Evolutionary conservation across 2,329 filamentous ascomycete species (phyloP), one percentile per base, ranked within the genome.

Genomic region (Fonsecaea monophora): DNA sequence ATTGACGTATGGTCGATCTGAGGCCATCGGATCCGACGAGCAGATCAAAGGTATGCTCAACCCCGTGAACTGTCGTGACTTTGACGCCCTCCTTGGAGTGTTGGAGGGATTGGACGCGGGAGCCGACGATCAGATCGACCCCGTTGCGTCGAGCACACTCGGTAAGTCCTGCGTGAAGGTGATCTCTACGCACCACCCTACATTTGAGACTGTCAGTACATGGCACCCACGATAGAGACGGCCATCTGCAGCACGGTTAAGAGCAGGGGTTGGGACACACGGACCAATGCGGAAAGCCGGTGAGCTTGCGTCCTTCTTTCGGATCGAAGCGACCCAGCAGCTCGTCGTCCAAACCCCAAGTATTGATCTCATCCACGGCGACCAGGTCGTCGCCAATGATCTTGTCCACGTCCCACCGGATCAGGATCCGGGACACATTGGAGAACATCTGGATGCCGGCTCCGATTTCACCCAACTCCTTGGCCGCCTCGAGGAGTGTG

Each of bases 171-270:
- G 77, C 74, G 64, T 84, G 82, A 4, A 84, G 75, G 72, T 84
- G 80, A 12, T 82, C 81, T 18, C 81, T 75, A 57, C 84, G 81
- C 10, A 84, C 82, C 15, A 84, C 75, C 34, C 75, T 74, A 40
- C 53, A 30, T 59, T 35, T n/a, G 32, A 21, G 32, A 61, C n/a
- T 53, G 34, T 61, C 34, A 61, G 45, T 53, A 18, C 34, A n/a
- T 42, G 15, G 40, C 25, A 13, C 32, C 13, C 8, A 40, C 21
- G 13, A 5, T 12, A 55, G 1, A n/a, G 18, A 35, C 12, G 32
- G 25, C 21, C 8, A 8, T 13, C 50, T 54, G 25, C 50, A 53
- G n/a, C 8, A 21, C 7, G 13, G 48, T 53, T 10, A 34, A 21
- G 1, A 25, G 8, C 25, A 21, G 21, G 21, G 25, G 25, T 1